These are phyloP conservation scores for Plasmodium gallinaceum DNA, from an alignment of 169 alveolate genomes.

Conservation along the genomic window DNA sequence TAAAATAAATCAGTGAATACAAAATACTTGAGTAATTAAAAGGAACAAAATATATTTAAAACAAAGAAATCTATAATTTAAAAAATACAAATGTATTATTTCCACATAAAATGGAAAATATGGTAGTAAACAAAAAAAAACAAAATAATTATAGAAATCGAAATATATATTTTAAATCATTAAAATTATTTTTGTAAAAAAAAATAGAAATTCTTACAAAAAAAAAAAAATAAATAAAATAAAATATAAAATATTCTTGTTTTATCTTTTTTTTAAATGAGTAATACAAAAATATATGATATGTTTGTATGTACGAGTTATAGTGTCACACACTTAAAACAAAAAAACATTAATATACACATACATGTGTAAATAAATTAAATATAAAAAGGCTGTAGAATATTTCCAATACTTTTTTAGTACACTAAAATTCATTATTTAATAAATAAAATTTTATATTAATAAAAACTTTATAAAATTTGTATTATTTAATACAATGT, in stretches of 20 bases:
- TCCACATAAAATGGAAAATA: conserved; percentile 17
- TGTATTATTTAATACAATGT: too few species aligned
- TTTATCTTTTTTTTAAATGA: not conserved
- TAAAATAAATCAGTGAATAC: not conserved
- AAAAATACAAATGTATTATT: not conserved
- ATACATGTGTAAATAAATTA: too few species aligned
- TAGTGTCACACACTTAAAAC: too few species aligned
- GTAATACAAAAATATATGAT: not conserved
- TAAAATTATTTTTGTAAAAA: not conserved
- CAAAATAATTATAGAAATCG: conserved; percentile 4
- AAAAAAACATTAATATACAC: too few species aligned
- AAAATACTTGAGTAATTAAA: conserved; percentile 13
- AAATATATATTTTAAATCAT: not conserved
- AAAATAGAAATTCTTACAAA: too few species aligned
- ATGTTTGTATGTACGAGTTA: too few species aligned
- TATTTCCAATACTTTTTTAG: too few species aligned
- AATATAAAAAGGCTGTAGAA: too few species aligned
- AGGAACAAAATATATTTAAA: conserved; percentile 2
- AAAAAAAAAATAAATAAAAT: too few species aligned
- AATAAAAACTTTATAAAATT: too few species aligned
- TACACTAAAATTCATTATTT: too few species aligned
- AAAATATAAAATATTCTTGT: not conserved
- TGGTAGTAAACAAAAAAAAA: not conserved
- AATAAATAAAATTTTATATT: too few species aligned
- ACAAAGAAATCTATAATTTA: not conserved